Conservation (phyloP, 2,329 filamentous ascomycete species). For the Fusarium sp. region DNA sequence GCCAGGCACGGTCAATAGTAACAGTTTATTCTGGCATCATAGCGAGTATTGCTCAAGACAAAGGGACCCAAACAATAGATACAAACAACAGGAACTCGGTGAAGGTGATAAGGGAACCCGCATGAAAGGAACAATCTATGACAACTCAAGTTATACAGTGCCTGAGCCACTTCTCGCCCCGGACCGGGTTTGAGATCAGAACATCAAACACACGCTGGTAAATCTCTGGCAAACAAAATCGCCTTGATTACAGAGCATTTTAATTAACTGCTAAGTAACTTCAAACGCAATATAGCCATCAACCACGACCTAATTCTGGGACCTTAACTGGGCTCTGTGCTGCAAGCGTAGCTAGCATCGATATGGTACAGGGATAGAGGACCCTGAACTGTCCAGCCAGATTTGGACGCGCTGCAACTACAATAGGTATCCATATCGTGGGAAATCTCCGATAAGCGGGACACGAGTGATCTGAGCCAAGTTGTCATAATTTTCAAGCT, state of each 20-base stretch:
- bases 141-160: not conserved
- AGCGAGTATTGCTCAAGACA: not conserved
- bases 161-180: not conserved
- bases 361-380: slow-evolving; percentile 18
- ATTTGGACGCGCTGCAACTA: slow-evolving; percentile 8
- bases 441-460: slow-evolving; percentile 45
- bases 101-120: not conserved
- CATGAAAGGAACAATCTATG: not conserved
- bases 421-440: slow-evolving; percentile 15
- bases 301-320: not conserved
- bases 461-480: slow-evolving; percentile 13
- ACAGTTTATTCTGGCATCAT: slow-evolving; percentile 3
- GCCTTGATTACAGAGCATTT: not conserved
- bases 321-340: not conserved
- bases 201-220: slow-evolving; percentile 3
- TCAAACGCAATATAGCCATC: not conserved
- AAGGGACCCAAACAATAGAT: not conserved
- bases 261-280: slow-evolving; percentile 4
- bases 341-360: slow-evolving; percentile 6
- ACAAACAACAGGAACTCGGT: not conserved
- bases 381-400: slow-evolving; percentile 26
- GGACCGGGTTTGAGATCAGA: not conserved
- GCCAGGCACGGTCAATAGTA: slow-evolving; percentile 5
- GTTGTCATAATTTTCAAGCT: not conserved
- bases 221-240: slow-evolving; percentile 3